Conservation (phyloP, 192 early-diverging fungal species). For the Coemansia sp. region DNA sequence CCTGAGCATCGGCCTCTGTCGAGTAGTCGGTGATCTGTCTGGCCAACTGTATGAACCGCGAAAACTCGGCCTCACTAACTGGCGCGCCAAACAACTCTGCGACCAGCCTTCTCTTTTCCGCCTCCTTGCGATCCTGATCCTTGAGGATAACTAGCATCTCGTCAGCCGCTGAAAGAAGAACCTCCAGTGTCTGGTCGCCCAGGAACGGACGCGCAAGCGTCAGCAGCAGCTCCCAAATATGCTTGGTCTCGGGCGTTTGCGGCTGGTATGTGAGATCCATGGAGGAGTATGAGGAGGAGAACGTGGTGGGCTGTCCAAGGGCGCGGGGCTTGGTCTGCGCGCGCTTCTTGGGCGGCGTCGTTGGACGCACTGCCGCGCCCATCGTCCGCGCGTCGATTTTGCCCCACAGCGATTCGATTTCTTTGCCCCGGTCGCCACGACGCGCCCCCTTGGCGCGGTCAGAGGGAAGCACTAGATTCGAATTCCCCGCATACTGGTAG, state of each 20-base stretch:
- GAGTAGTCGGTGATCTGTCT: constrained; percentile 93
- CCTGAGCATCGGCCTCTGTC: constrained; percentile 53
- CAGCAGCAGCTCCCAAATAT: constrained; percentile 85
- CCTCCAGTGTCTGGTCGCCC: constrained; percentile 88
- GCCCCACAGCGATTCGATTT: constrained; percentile 88
- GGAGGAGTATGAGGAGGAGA: too few relatives aligned
- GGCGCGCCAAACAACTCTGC: constrained; percentile 67
- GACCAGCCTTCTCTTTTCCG: constrained; percentile 82
- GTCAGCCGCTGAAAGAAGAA: constrained; percentile 85
- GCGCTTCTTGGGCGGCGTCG: constrained; percentile 57
- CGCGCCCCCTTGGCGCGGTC: constrained; percentile 77
- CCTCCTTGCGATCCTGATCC: constrained; percentile 78
- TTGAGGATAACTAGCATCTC: constrained; percentile 80
- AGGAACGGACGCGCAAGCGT: constrained; percentile 76
- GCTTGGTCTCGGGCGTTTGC: constrained; percentile 83
- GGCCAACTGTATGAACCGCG: constrained; percentile 84
- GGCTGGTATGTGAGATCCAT: constrained; percentile 88
- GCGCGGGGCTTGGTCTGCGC: constrained; percentile 34
- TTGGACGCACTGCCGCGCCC: constrained; percentile 73
- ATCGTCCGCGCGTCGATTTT: constrained; percentile 80
- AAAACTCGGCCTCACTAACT: constrained; percentile 78
- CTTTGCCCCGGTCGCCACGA: constrained; percentile 92
- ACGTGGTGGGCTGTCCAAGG: too few relatives aligned
- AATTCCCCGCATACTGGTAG: constrained; percentile 84
- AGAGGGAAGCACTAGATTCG: constrained; percentile 94